These are phyloP conservation scores for Emmonsiellopsis sp. DNA, from an alignment of 2,329 filamentous ascomycete genomes.

Conservation along the genomic window DNA sequence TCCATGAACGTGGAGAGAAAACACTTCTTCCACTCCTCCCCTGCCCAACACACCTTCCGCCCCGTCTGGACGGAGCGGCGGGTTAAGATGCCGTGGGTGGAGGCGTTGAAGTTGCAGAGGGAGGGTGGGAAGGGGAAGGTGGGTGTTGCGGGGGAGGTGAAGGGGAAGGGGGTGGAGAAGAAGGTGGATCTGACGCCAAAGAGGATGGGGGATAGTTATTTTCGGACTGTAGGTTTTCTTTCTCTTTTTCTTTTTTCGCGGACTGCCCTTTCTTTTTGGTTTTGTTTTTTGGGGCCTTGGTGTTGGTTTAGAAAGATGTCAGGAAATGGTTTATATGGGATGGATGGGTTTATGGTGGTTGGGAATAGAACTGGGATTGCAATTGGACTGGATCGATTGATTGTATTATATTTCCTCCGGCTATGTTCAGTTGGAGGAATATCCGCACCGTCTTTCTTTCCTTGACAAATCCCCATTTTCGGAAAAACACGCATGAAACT, in stretches of 20 bases:
- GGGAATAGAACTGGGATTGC: no score
- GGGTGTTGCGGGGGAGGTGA: slow-evolving; percentile 34
- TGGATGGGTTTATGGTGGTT: no score
- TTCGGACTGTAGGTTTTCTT: slow-evolving; percentile 48
- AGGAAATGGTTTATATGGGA: no score
- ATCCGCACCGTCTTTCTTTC: no score
- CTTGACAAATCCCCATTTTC: no score
- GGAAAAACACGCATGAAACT: no score
- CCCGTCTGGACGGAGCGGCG: slow-evolving; percentile 45
- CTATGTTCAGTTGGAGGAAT: no score
- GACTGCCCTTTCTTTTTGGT: no score
- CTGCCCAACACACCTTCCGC: slow-evolving; percentile 17
- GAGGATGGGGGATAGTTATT: slow-evolving; percentile 63
- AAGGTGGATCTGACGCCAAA: slow-evolving; percentile 55
- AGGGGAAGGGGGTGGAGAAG: slow-evolving; percentile 19
- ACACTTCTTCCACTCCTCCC: slow-evolving; percentile 21
- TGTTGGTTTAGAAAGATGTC: no score
- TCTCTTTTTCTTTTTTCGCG: slow-evolving; percentile 6
- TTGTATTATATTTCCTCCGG: no score
- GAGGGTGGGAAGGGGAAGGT: slow-evolving; percentile 27
- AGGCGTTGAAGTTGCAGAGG: slow-evolving; percentile 50
- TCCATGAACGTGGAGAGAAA: not conserved
- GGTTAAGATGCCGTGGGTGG: slow-evolving; percentile 60
- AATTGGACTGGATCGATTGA: no score
- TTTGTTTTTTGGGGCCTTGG: no score